These are phyloP conservation scores for Echeveria elegans DNA, from an alignment of 164 flowering plant species.

Conservation along the genomic window DNA sequence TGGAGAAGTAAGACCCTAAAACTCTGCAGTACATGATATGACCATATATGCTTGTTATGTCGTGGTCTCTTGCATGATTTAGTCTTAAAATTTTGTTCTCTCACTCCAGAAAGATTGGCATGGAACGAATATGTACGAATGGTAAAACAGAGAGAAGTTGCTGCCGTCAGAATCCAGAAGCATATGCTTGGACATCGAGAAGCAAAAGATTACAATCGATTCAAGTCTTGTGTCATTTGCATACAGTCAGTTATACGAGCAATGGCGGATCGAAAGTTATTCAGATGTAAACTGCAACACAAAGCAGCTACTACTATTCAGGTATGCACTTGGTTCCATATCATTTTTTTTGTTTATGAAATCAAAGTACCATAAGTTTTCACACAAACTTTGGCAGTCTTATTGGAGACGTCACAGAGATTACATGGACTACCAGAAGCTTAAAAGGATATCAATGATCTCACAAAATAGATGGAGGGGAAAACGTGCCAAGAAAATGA, in stretches of 20 bases:
- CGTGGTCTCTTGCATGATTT: background rate
- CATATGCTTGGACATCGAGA: slow-evolving; percentile 35
- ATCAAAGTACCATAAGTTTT: background rate
- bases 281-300: slow-evolving; percentile 35
- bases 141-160: slow-evolving; percentile 50
- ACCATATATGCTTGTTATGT: background rate
- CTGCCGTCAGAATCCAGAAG: slow-evolving; percentile 71
- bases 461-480: slow-evolving; percentile 70
- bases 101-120: slow-evolving; percentile 50
- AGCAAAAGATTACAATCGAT: slow-evolving; percentile 28
- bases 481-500: slow-evolving; percentile 13
- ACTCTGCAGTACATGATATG: background rate
- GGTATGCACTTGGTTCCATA: slow-evolving; percentile 27
- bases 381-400: slow-evolving; percentile 36
- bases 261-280: slow-evolving; percentile 55
- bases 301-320: slow-evolving; percentile 57
- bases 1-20: slow-evolving; percentile 59
- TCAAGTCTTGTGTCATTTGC: slow-evolving; percentile 34
- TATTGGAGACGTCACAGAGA: slow-evolving; percentile 57
- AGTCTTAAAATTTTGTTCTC: background rate
- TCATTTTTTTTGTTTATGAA: background rate
- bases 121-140: slow-evolving; percentile 34
- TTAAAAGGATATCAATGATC: slow-evolving; percentile 40
- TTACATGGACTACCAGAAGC: slow-evolving; percentile 40
- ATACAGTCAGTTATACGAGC: slow-evolving; percentile 65